Base-by-base conservation (phyloP, 306 rosid species). In the Lagenaria siceraria region DNA sequence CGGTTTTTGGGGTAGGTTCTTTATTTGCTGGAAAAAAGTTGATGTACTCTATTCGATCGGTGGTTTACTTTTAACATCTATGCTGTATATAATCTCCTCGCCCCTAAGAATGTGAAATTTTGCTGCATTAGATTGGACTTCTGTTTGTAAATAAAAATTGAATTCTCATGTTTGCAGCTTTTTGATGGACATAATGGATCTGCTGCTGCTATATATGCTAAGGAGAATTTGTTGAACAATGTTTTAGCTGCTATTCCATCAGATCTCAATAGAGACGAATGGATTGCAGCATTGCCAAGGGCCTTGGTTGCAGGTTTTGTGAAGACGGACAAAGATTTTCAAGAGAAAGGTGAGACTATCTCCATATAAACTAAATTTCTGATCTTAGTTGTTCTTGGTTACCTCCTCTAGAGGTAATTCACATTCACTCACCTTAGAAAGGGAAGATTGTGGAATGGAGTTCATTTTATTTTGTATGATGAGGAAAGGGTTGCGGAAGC, bases 101-200 rank as follows among this genome's bases (percentile, higher is more conserved):
- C 19, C 5, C 5, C 1, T 25, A 14, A 46, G n/a, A 46, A 40
- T 19, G 19, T 25, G 21, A 46, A 70, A 46, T 9, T 49, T 51
- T 72, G 15, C 60, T 29, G 60, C 59, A 49, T 72, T 46, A 35
- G 38, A 48, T 71, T 42, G 42, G 25, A 48, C 17, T 55, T 66
- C 29, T 25, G 15, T 70, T 22, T 13, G 27, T 12, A 43, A 69
- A 14, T 40, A 3, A 49, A 72, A 72, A 27, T 36, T 9, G 42
- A 72, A 13, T 72, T 49, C 80, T 82, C 81, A 87, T 86, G 79
- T 87, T 80, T 84, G 73, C 98, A 96, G 99, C 85, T 96, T 63
- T 96, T 92, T 87, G 99, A 96, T 78, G 99, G 99, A 82, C 99
- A 96, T 86, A 96, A 96, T 68, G 99, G 99, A 78, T 79, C 99